Base-by-base conservation (phyloP, 2,329 filamentous ascomycete genomes). In the Botrytis porri region DNA sequence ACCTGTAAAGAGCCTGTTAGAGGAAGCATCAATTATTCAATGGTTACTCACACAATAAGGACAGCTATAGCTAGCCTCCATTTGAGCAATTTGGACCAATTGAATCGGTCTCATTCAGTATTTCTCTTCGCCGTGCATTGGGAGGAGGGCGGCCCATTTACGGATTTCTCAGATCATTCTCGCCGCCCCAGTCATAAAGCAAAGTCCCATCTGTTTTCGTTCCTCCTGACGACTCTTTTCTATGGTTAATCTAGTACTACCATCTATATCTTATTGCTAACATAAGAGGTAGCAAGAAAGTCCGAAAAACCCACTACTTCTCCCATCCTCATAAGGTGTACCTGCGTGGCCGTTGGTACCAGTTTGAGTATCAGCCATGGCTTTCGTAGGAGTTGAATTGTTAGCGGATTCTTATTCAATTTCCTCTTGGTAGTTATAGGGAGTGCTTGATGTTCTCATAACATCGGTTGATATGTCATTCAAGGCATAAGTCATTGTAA, bases 1-100 rank as follows among this genome's bases (percentile, higher is more conserved):
- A 83, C 4, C 81, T 82, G 65, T 8, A 18, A 18, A 48, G 14
- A 16, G 18, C 6, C 8, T 29, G 32, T 66, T 29, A 66, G 43
- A 51, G 22, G 18, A 20, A 25, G 4, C 10, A 8, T 12, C 14
- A 20, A n/a, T 54, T 54, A 22, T 66, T 51, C 4, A 25, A 66
- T 51, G 45, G 7, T 20, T 7, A 41, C 66, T 43, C 32, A 59
- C 66, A 69, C 48, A 29, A 69, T 35, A 14, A 69, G 66, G 18
- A 69, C 66, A 10, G 66, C 66, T 29, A 69, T 4, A 22, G 66
- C 59, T 20, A 69, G 66, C 41, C 66, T 69, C 66, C 66, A 69
- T 43, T 69, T 69, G 7, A 69, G 51, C 7, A 69, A 59, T 41
- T 32, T 59, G 4, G 66, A 59, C 48, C 66, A 69, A 69, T 69